These are phyloP conservation scores for Halteria grandinella DNA, from an alignment of 73 alveolate species.

Conservation along the genomic window DNA sequence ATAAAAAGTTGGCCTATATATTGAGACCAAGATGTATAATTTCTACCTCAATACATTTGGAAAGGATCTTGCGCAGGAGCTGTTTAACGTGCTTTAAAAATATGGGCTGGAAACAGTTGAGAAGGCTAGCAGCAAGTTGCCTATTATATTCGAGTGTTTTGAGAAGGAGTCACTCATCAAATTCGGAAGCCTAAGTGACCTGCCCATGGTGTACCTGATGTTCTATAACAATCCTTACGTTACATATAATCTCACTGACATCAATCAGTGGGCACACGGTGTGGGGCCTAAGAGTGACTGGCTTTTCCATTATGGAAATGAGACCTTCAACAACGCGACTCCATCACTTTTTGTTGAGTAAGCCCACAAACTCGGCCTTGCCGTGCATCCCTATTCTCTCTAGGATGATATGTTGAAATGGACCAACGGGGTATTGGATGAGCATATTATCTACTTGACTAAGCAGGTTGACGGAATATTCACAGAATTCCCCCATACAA, in stretches of 20 bases:
- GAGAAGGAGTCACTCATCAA: constrained; percentile 22
- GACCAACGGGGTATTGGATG: constrained; percentile 19
- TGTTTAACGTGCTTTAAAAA: constrained; percentile 20
- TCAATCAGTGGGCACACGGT: constrained; percentile 48
- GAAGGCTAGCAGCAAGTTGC: constrained; percentile 27
- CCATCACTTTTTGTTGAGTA: neutral
- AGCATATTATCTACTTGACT: constrained; percentile 6
- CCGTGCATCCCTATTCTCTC: constrained; percentile 57
- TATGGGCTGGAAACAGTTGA: constrained; percentile 48
- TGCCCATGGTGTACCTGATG: constrained; percentile 59
- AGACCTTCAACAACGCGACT: constrained; percentile 10
- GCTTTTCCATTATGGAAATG: constrained; percentile 21
- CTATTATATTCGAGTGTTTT: constrained; percentile 67
- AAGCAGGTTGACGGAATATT: constrained; percentile 64
- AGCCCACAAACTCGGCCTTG: constrained; percentile 25
- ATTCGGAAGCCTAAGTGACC: constrained; percentile 44
- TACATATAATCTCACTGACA: constrained; percentile 4
- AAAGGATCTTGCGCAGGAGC: constrained; percentile 21
- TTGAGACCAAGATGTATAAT: constrained; percentile 52
- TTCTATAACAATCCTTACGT: constrained; percentile 11
- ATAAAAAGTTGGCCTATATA: constrained; percentile 41
- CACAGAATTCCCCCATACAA: constrained; percentile 62
- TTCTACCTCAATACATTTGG: constrained; percentile 34
- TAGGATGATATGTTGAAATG: constrained; percentile 50
- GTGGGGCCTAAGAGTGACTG: constrained; percentile 61